Base-by-base conservation (phyloP, 495 filamentous ascomycete genomes). In the Gamarada debralockiae region DNA sequence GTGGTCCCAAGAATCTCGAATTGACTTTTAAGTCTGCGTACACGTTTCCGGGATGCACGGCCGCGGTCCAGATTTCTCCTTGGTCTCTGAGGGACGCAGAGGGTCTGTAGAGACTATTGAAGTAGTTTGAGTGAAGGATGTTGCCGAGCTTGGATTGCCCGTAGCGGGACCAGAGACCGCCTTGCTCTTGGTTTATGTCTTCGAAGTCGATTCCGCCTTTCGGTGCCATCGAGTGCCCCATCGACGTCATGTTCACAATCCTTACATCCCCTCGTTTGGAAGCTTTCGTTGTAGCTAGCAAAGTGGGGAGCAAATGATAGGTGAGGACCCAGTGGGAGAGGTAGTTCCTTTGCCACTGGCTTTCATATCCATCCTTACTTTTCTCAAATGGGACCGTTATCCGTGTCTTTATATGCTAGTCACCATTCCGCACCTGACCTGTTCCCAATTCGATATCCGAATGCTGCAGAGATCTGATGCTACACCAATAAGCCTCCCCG, bases 141-240 rank as follows among this genome's bases (percentile, higher is more conserved):
- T 79, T 81, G 12, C 79, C 80, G 15, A 68, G 75, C 64, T 85
- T 84, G 4, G 72, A 71, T 37, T 77, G 74, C 15, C 73, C 78
- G 60, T 85, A 85, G 10, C 69, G 62, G 3, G 51, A 57, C 53
- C 66, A 74, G 5, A 4, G 7, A 9, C 7, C 17, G 23, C 52
- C 44, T 10, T 17, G 29, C 7, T 44, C 18, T 3, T 60, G 44
- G 24, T 46, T 57, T 12, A 55, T 50, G 45, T 68, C 63, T 1
- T 57, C 49, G 49, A 75, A 69, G 31, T 67, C 57, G 46, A 76
- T 68, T 20, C 66, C 67, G 14, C 40, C 56, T 24, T 68, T 68
- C 0, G 65, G 63, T 12, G 65, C 60, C 22, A 41, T 15, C 23
- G 57, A 23, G 9, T n/a, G 68, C 3, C 71, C 73, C 1, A 60